A percentile compares a stretch with the other conserved stretches of the same genome.
phyloP scores from a whole-genome alignment of 2,329 filamentous ascomycete species.

The Claviceps humidiphila region DNA sequence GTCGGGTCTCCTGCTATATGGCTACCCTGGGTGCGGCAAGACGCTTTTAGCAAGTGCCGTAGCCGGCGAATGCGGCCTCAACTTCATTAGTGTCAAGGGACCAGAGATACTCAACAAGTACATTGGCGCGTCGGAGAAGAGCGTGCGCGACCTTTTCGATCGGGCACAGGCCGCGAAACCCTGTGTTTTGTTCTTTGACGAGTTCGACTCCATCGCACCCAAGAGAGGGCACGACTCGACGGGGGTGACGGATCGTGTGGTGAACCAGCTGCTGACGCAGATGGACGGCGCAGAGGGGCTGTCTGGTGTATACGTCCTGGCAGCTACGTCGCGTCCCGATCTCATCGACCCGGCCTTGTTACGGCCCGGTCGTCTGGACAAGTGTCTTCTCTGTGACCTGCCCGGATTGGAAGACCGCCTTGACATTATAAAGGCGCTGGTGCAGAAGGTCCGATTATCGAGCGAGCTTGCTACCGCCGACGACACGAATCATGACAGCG shows the following conservation, averaged over 20 bases:
- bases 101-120: constrained; percentile 99
- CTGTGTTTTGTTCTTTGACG: constrained; percentile 95
- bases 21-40: constrained; percentile 92
- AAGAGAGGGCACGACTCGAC: constrained; percentile 96
- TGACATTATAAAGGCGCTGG: constrained; percentile 80
- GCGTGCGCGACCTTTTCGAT: constrained; percentile 87
- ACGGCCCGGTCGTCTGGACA: constrained; percentile 83
- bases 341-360: constrained; percentile 89
- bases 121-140: constrained; percentile 94
- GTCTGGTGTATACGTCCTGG: constrained; percentile 89
- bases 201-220: constrained; percentile 95
- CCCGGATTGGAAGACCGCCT: constrained; percentile 66
- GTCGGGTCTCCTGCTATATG: constrained; percentile 84
- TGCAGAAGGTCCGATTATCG: constrained; percentile 63
- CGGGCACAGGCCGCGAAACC: constrained; percentile 80
- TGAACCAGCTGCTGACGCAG: constrained; percentile 94
- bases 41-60: constrained; percentile 90
- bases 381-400: constrained; percentile 84
- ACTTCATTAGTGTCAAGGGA: constrained; percentile 97
- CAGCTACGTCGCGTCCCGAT: constrained; percentile 85
- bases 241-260: constrained; percentile 94
- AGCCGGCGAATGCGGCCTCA: constrained; percentile 93
- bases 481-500: constrained; percentile 30
- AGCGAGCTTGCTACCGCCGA: constrained; percentile 40
- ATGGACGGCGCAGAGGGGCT: constrained; percentile 98